Evolutionary conservation across 768 basidiomycete genomes (phyloP).

Genomic region (Serendipita sp.): DNA sequence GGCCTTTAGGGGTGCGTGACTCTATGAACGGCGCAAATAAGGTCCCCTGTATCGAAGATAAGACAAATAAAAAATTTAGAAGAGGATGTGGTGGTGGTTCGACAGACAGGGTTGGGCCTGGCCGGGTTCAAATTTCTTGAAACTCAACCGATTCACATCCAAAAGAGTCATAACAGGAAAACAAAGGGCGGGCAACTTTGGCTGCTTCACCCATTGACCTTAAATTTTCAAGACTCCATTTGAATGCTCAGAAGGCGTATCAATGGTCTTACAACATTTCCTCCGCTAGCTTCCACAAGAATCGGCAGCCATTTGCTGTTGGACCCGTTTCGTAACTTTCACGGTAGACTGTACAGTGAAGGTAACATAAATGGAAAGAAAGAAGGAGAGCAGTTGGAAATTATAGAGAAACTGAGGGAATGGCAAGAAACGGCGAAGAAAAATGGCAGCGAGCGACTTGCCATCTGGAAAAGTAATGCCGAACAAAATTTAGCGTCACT

Average conservation of each 20-base stretch:
- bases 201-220: no score
- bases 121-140: no score
- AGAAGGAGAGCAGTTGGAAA: not conserved
- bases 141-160: no score
- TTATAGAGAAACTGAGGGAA: not conserved
- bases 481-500: slow-evolving; percentile 45
- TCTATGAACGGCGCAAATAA: not conserved
- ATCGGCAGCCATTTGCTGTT: not conserved
- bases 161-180: no score
- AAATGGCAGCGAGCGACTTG: not conserved
- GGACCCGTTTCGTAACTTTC: not conserved
- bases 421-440: not conserved
- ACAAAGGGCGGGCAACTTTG: no score
- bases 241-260: no score
- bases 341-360: not conserved
- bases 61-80: not conserved
- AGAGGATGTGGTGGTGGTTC: not conserved
- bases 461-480: not conserved
- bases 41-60: not conserved
- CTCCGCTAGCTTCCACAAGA: no score
- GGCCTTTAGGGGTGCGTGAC: not conserved
- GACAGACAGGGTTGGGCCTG: no score
- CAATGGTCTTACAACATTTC: no score
- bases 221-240: no score
- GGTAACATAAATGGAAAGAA: not conserved